Evolutionary conservation across 345 rosid genomes (phyloP), one percentile per base, ranked within the genome.

Genomic region (Populus deltoides): DNA sequence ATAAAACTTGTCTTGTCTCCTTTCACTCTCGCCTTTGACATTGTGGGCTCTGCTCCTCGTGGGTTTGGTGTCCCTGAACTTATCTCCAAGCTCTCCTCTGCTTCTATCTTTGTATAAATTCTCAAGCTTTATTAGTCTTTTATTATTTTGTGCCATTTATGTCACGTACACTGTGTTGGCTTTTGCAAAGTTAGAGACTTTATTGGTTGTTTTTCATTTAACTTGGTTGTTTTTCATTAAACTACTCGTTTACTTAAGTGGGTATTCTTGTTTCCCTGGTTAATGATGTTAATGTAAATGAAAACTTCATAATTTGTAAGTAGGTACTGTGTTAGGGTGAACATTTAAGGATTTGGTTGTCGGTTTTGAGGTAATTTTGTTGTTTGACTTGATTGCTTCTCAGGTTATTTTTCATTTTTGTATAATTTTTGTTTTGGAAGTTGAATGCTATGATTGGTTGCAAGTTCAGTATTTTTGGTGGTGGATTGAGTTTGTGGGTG

Each of bases 41-140:
- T 93, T 74, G 98, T 88, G 74, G 98, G 98, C 77, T 93, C 98
- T 66, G 98, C 97, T 51, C 95, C 95, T 76, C 94, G 97, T 43
- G 98, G 97, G 16, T 92, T 91, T 68, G 98, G 98, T 81, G 81
- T 93, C 78, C 98, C 97, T 22, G 90, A 94, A 78, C 81, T 94
- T 78, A 85, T 93, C 84, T 85, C 94, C 82, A 91, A 89, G 68
- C 84, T 94, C 66, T 93, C 98, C 77, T 83, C 79, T 71, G 87
- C 86, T 57, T 90, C 98, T 12, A 85, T 94, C 41, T 90, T 93
- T 75, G 98, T 94, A 57, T n/a, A 77, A 88, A 90, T 80, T 78
- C 6, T 74, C 69, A 17, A 33, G 27, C 39, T 29, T 8, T 69
- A 6, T 29, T 22, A 5, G 11, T 2, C 20, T 61, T 70, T 55